These are phyloP conservation scores for Terana coerulea DNA, from an alignment of 768 basidiomycete genomes.

Conservation along the genomic window DNA sequence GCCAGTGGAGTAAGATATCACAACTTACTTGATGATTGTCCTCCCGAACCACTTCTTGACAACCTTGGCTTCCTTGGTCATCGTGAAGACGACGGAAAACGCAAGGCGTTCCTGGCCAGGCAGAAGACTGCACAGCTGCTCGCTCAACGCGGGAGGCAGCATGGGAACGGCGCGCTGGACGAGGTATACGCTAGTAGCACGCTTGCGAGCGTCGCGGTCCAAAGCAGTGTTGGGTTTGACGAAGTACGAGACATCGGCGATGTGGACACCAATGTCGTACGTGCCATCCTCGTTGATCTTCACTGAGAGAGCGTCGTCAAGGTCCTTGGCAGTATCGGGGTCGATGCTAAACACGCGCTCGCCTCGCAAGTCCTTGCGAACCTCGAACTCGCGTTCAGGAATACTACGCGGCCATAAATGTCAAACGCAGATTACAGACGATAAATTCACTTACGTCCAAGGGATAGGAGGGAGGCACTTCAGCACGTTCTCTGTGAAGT, in stretches of 20 bases:
- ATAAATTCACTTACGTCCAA: conserved; percentile 65
- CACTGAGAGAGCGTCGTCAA: conserved; percentile 94
- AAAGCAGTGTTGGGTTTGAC: conserved; percentile 94
- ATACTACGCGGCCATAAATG: conserved; percentile 44
- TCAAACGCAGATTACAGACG: conserved; percentile 10
- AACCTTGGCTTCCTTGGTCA: conserved; percentile 78
- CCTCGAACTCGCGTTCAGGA: conserved; percentile 84
- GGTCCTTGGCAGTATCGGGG: conserved; percentile 81
- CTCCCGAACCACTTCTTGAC: conserved; percentile 91
- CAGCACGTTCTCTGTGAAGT: conserved; percentile 91
- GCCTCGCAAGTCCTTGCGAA: conserved; percentile 82
- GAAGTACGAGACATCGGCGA: conserved; percentile 95
- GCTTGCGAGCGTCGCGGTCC: conserved; percentile 96
- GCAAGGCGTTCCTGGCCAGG: conserved; percentile 88
- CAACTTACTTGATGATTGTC: conserved; percentile 81
- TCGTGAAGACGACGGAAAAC: conserved; percentile 85
- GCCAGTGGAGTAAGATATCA: not conserved
- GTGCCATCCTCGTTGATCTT: conserved; percentile 88
- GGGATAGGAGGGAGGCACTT: conserved; percentile 96
- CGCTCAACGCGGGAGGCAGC: conserved; percentile 91
- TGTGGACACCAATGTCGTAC: conserved; percentile 90
- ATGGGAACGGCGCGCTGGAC: conserved; percentile 96
- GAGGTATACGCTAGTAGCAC: conserved; percentile 95
- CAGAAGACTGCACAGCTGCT: conserved; percentile 88
- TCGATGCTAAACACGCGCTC: conserved; percentile 94